Evolutionary conservation across 2,329 filamentous ascomycete species (phyloP), one percentile per base, ranked within the genome.

Genomic region (Rachicladosporium sp.): DNA sequence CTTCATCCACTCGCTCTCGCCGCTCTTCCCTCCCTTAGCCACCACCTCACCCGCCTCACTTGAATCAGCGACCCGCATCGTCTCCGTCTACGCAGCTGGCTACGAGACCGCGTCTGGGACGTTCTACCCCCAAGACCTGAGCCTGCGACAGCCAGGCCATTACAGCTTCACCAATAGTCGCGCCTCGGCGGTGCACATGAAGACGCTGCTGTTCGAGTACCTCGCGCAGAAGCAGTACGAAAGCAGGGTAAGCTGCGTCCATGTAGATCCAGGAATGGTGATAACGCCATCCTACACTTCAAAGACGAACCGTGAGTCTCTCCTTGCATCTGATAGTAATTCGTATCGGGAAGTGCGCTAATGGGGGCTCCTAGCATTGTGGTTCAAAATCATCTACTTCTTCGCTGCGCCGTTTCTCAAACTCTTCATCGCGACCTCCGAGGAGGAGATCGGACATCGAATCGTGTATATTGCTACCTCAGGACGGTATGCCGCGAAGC

Each of bases 241-340:
- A 5, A 46, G 43, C 5, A 47, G 39, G 9, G 4, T 50, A 6
- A 47, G 43, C 32, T 38, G 48, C 10, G 31, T 40, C 2, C 48
- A 54, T 34, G 34, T 48, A 4, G 51, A 35, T 35, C 50, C 50
- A 7, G 48, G 50, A n/a, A 19, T 53, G 9, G 51, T 54, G 10
- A 38, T 49, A 4, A 48, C 42, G 5, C 37, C 39, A 2, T 38
- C 29, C 1, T 48, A 47, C 33, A 32, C 43, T 3, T 3, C 31
- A 7, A 33, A 6, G 11, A 33, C 13, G 31, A 36, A 41, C 29
- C 30, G 35, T n/a, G 6, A 11, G 15, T 12, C 11, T 33, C 31
- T 15, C 9, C 31, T 33, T 8, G 7, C 7, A 27, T 6, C 11
- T 10, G 31, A 15, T 33, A 12, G 11, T 15, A 15, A 33, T 2